Evolutionary conservation across 2,329 filamentous ascomycete genomes (phyloP).

Genomic region (Colletotrichum liaoningense): DNA sequence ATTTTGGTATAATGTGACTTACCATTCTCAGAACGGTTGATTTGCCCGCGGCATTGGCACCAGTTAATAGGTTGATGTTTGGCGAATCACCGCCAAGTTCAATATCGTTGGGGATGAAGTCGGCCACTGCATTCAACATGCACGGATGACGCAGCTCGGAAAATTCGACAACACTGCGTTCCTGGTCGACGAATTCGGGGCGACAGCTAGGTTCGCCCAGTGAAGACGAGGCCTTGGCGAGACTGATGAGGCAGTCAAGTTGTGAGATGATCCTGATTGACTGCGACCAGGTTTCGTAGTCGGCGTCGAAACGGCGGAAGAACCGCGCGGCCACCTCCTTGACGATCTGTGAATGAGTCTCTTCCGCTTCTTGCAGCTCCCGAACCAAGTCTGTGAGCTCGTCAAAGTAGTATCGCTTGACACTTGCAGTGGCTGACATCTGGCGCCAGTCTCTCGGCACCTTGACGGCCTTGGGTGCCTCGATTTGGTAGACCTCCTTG

Average conservation of each 20-base stretch:
- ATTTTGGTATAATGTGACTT: conserved; percentile 45
- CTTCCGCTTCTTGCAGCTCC: conserved; percentile 91
- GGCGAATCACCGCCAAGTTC: conserved; percentile 82
- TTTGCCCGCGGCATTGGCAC: conserved; percentile 97
- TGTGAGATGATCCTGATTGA: conserved; percentile 93
- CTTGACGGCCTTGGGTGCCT: conserved; percentile 86
- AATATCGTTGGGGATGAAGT: conserved; percentile 97
- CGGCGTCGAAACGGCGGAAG: conserved; percentile 87
- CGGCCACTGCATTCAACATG: conserved; percentile 87
- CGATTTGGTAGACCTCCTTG: conserved; percentile 97
- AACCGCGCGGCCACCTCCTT: conserved; percentile 88
- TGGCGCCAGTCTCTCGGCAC: conserved; percentile 92
- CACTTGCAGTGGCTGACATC: conserved; percentile 91
- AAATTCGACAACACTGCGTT: conserved; percentile 91
- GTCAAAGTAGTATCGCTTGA: conserved; percentile 94
- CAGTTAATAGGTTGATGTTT: conserved; percentile 92
- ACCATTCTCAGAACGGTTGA: conserved; percentile 96
- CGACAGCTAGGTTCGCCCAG: conserved; percentile 90
- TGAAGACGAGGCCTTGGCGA: conserved; percentile 87
- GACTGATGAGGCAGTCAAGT: conserved; percentile 92
- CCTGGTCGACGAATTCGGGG: conserved; percentile 85
- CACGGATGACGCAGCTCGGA: conserved; percentile 94
- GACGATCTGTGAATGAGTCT: conserved; percentile 90
- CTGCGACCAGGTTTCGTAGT: conserved; percentile 87
- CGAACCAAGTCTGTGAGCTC: conserved; percentile 86